A percentile compares a stretch with the other conserved stretches of the same genome.
These are phyloP conservation scores for Podila clonocystis DNA, from an alignment of 192 early-diverging fungal genomes.

Conservation along the genomic window DNA sequence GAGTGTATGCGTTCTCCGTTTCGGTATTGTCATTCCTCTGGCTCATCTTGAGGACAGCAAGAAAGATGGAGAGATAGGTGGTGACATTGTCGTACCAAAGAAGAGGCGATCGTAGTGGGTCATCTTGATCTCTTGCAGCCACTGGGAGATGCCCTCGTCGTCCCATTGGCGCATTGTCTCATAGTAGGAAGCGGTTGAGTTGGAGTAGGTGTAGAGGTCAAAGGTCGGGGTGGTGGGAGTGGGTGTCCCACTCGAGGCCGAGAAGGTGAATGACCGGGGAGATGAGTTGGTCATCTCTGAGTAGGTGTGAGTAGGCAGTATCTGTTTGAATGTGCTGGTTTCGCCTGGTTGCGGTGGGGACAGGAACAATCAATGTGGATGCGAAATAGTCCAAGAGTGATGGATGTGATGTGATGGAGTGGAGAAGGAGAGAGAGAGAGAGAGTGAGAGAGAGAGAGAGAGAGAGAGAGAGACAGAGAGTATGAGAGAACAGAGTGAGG, in stretches of 20 bases:
- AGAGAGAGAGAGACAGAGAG: too few relatives aligned
- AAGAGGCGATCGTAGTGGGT: constrained; percentile 40
- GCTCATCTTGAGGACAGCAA: too few relatives aligned
- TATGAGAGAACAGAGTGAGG: too few relatives aligned
- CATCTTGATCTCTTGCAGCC: constrained; percentile 51
- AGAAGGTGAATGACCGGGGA: constrained; percentile 51
- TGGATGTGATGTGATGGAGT: background rate
- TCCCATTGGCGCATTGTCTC: constrained; percentile 47
- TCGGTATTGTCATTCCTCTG: too few relatives aligned
- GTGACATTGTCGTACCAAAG: constrained; percentile 14
- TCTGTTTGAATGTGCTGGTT: background rate
- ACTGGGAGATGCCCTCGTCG: constrained; percentile 33
- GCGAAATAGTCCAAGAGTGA: background rate
- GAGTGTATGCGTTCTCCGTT: background rate
- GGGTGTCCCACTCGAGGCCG: constrained; percentile 50
- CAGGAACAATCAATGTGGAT: background rate
- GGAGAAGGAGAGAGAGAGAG: too few relatives aligned
- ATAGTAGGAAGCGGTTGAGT: constrained; percentile 27
- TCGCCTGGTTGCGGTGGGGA: background rate
- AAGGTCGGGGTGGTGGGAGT: constrained; percentile 50
- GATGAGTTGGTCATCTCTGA: constrained; percentile 39
- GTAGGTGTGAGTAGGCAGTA: background rate
- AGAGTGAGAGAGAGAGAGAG: too few relatives aligned
- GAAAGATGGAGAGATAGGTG: background rate
- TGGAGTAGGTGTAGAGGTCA: constrained; percentile 38